These are phyloP conservation scores for Grosmannia serpens DNA, from an alignment of 2,329 filamentous ascomycete species.

Conservation along the genomic window DNA sequence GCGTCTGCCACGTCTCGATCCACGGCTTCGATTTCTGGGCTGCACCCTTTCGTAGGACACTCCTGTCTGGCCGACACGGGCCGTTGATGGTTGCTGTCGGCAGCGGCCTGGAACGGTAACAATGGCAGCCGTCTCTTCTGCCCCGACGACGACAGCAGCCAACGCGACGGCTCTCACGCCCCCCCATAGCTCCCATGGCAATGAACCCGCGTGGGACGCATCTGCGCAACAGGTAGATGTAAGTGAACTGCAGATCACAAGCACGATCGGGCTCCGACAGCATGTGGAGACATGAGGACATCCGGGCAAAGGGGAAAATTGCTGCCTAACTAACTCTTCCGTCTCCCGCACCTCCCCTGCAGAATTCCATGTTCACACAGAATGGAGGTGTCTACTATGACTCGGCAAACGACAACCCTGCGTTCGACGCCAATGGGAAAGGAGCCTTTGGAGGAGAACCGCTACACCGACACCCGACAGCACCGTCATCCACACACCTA, in stretches of 20 bases:
- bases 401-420: background rate
- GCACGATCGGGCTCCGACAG: background rate
- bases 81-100: constrained; percentile 2
- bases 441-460: background rate
- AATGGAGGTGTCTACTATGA: background rate
- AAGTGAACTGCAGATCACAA: constrained; percentile 6
- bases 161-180: constrained; percentile 31
- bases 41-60: background rate
- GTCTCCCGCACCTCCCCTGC: background rate
- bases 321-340: background rate
- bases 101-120: constrained; percentile 10
- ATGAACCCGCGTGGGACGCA: constrained; percentile 23
- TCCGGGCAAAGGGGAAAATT: background rate
- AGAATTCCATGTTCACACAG: background rate
- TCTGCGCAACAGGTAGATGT: constrained; percentile 10
- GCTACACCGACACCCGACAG: background rate
- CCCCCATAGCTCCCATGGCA: constrained; percentile 36
- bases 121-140: constrained; percentile 44
- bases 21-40: background rate
- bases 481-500: background rate
- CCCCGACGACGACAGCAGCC: constrained; percentile 25
- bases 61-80: background rate
- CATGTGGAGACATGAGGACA: too few relatives aligned
- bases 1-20: background rate
- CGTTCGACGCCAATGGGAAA: background rate